Evolutionary conservation across 2,329 filamentous ascomycete genomes (phyloP), one percentile per base, ranked within the genome.

Genomic region (Setomelanomma holmii): DNA sequence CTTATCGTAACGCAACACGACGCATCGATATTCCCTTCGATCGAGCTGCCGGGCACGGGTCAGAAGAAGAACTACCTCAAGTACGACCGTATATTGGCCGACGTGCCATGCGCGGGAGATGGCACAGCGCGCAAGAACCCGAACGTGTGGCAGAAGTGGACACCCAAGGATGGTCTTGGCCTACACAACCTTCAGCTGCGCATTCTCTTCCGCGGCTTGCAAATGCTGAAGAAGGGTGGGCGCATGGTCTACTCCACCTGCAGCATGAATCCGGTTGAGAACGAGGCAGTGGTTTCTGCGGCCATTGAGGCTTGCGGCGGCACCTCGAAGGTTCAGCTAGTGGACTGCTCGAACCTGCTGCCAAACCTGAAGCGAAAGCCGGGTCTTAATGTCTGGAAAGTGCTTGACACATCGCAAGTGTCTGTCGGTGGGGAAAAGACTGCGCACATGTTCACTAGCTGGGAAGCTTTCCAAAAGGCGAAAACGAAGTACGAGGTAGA

Each of bases 231-330:
- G 80, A 89, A 91, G 49, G 93, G 95, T 35, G 95, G 95, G 45
- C 86, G 93, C 58, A 90, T 98, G 22, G 93, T 99, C 45, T 99
- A 98, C 79, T 98, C 93, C 3, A 99, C 95, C 17, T 99, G 95
- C 82, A 97, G 92, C 75, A 91, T 99, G 90, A 99, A 99, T 77
- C 95, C 95, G 0, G 86, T 98, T 22, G 95, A 99, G 80, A 96
- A 99, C 69, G 95, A 99, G 77, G 89, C 95, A 5, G 92, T 98
- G 14, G 81, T 99, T 54, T 87, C 90, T 1, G 88, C 89, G 21
- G 95, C 95, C 10, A 93, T 99, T 64, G 89, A 92, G 64, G 85
- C 93, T 50, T 98, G 93, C 68, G 95, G 95, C 56, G 95, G 95
- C 3, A 77, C 85, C 4, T 82, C 84, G 12, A 95, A 93, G 69